Base-by-base conservation (phyloP, 2,329 filamentous ascomycete species). In the Lasiodiplodia hormozganensis region DNA sequence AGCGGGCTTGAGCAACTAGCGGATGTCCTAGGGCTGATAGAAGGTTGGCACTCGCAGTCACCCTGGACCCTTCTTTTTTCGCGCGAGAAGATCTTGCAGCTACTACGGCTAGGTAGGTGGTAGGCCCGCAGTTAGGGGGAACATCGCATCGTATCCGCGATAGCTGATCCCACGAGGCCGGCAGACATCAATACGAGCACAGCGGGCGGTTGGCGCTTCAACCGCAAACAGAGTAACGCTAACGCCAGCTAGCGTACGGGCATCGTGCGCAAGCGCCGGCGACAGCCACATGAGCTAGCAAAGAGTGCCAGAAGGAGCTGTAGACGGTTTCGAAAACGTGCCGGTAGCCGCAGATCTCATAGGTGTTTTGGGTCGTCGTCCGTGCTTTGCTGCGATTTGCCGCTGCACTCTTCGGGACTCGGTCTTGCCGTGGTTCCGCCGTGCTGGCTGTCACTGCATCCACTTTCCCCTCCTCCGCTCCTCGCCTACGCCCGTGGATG, bases 101-200 rank as follows among this genome's bases (percentile, higher is more conserved):
- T 23, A 31, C 51, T 64, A 31, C 34, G 60, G 57, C n/a, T 14
- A 43, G 40, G 43, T 43, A 25, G 25, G 25, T 34, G 31, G 31
- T 34, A 34, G 31, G 31, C 8, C 31, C 31, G 8, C 31, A 28
- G 8, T 16, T 12, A 38, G 28, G 31, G 28, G 47, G 28, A n/a
- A 8, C 25, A 34, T 62, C 43, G 58, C 40, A 21, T 64, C 60
- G 60, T 52, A 64, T 64, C 51, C 36, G 60, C 43, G 60, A 52
- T 64, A 64, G 60, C 43, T 62, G 60, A 64, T 64, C n/a, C 60
- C 60, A 49, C 60, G 60, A 51, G 60, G 47, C 21, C 14, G 60
- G 47, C n/a, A 47, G 43, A 47, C 43, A 47, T 16, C 8, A 34
- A 51, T 38, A 40, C 47, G 47, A 64, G 12, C 28, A 10, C 28